Percentiles rank a stretch among this genome's conserved stretches.
Evolutionary conservation across 805 yeast species (phyloP).

Genomic region (Grigorovia jiainica): DNA sequence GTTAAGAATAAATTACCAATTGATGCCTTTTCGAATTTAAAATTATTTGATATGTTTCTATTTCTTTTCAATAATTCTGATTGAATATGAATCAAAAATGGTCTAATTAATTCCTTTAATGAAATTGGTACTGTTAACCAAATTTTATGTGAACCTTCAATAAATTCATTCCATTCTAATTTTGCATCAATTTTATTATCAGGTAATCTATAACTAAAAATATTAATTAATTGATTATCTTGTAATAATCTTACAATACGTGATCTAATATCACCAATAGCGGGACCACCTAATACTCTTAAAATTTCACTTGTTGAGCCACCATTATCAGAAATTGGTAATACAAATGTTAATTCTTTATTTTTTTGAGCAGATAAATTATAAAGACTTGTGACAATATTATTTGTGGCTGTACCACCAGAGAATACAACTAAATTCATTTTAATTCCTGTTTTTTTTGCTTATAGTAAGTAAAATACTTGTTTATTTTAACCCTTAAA

Average conservation of each 20-base stretch:
- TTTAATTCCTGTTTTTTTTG: neutral
- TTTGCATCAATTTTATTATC: slow-evolving; percentile 40
- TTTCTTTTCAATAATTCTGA: slow-evolving; percentile 63
- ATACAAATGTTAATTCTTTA: slow-evolving; percentile 37
- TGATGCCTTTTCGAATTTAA: slow-evolving; percentile 68
- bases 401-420: slow-evolving; percentile 86
- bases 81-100: slow-evolving; percentile 72
- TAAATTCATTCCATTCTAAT: slow-evolving; percentile 64
- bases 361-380: slow-evolving; percentile 30
- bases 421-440: slow-evolving; percentile 40
- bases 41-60: slow-evolving; percentile 32
- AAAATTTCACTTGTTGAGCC: slow-evolving; percentile 88
- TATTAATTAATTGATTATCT: slow-evolving; percentile 31
- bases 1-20: slow-evolving; percentile 79
- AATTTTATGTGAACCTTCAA: slow-evolving; percentile 65
- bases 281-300: slow-evolving; percentile 86
- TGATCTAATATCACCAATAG: slow-evolving; percentile 86
- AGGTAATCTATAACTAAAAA: slow-evolving; percentile 26
- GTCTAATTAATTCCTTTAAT: slow-evolving; percentile 60
- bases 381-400: slow-evolving; percentile 51
- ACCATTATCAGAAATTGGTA: slow-evolving; percentile 89
- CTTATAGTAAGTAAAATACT: neutral
- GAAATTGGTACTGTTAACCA: slow-evolving; percentile 44
- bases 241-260: slow-evolving; percentile 69
- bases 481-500: neutral